Evolutionary conservation across 2,329 filamentous ascomycete genomes (phyloP), one percentile per base, ranked within the genome.

Genomic region (Colletotrichum euphorbiae): DNA sequence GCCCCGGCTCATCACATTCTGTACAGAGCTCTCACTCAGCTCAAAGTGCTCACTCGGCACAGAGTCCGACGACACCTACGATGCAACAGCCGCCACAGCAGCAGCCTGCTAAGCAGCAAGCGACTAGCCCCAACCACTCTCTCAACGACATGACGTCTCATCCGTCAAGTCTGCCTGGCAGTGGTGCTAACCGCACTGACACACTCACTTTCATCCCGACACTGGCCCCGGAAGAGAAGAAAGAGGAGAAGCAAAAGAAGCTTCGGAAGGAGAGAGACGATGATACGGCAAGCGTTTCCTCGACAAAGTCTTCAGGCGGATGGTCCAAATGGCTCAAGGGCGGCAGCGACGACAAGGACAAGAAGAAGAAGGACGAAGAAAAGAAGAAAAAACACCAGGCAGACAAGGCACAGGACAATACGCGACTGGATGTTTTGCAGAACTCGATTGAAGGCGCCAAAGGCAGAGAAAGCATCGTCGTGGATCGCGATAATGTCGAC

Each of bases 291-390:
- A 85, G 85, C 57, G 84, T 83, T 2, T 79, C 83, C 6, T 81
- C 84, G 24, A 87, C 90, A 69, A 97, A 96, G 76, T 94, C 93
- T 11, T 92, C 91, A 69, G 93, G 88, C 77, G 66, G 66, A 9
- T 88, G 89, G 77, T 92, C 93, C 92, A 93, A 93, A 72, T 94
- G 92, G 91, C 89, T 97, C 77, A 90, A 90, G 73, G 92, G 95
- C 62, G 91, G 94, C 68, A 91, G 90, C 73, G 91, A 90, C 67
- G 91, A 91, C 72, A 89, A 90, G 71, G 89, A 87, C 75, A 83
- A 84, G 69, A 86, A 88, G 58, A 86, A 87, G 28, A 87, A 91
- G 66, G 81, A 82, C 57, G 94, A 91, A 76, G 90, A 90, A 73
- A 85, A 87, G 46, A 94, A 93, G 74, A 81, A 86, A 1, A 91